Evolutionary conservation across 2,329 filamentous ascomycete species (phyloP).

Genomic region (Monilinia polystroma): DNA sequence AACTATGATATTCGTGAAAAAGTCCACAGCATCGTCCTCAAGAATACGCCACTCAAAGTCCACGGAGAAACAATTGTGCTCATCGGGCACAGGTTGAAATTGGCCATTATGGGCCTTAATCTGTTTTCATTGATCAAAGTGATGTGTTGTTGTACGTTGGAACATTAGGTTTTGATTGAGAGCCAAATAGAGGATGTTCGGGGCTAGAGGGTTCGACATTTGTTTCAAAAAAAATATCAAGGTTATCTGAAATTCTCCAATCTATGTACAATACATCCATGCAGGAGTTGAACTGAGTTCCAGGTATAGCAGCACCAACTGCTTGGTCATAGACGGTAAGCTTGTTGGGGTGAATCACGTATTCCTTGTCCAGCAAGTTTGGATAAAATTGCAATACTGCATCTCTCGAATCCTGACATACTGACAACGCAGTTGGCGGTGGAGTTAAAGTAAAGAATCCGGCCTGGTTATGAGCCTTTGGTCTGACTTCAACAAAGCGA

Average conservation of each 20-base stretch:
- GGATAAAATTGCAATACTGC: neutral
- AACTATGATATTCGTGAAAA: no score
- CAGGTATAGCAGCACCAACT: no score
- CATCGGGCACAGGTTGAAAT: no score
- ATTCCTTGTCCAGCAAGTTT: no score
- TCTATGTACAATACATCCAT: neutral
- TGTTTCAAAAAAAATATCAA: neutral
- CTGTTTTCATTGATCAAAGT: no score
- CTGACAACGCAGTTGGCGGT: neutral
- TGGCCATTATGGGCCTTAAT: no score
- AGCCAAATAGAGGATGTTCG: neutral
- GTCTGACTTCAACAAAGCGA: neutral
- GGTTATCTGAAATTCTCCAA: neutral
- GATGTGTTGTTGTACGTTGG: no score
- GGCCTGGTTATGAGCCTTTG: fast-evolving
- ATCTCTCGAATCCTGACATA: neutral
- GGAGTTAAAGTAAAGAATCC: neutral
- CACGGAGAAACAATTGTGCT: no score
- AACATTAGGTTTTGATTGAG: neutral
- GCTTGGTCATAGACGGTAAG: neutral
- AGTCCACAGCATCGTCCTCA: no score
- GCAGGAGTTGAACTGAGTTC: neutral
- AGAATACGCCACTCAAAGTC: no score
- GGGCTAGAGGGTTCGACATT: neutral
- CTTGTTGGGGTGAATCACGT: no score